Base-by-base conservation (phyloP, 2,329 filamentous ascomycete genomes). In the Bipolaris bicolor region DNA sequence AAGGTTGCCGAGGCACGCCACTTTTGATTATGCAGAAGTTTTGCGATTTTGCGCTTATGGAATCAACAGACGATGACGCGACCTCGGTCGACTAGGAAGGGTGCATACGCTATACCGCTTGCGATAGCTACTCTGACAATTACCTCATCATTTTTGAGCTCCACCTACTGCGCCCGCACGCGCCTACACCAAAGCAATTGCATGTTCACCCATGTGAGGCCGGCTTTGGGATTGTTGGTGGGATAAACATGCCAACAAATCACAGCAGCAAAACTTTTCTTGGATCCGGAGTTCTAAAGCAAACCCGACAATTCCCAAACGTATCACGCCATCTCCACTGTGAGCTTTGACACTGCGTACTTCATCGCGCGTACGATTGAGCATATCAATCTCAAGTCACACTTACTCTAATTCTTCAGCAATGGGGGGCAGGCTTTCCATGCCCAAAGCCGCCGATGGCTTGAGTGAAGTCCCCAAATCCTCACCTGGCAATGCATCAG, bases 391-490 rank as follows among this genome's bases (percentile, higher is more conserved):
- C 13, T 44, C 18, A 11, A 43, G n/a, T n/a, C 10, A 15, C 20
- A 10, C 13, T n/a, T 11, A 7, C 18, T n/a, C 18, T 26, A 33
- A 22, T n/a, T 20, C 13, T 22, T 39, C 47, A 45, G 61, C 36
- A 49, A 82, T 82, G 80, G 80, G 80, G 40, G 78, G 77, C 58
- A 76, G 80, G 52, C 70, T 82, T 24, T 81, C 79, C 13, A 75
- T 77, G 61, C 80, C 80, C 31, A 74, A 74, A 24, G 77, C 72
- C 36, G 71, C 79, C 22, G 79, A 75, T 59, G 77, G 78, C 63
- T 72, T 77, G 43, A 77, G 72, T 44, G 80, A 82, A 58, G 63
- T 73, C 18, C 77, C 78, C 15, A 71, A 75, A 36, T 66, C 75
- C 33, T 66, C 71, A 4, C 72, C 76, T 15, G 68, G 68, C 18